Conservation (phyloP, 148 eudicot species). For the Hydrangea macrophylla region DNA sequence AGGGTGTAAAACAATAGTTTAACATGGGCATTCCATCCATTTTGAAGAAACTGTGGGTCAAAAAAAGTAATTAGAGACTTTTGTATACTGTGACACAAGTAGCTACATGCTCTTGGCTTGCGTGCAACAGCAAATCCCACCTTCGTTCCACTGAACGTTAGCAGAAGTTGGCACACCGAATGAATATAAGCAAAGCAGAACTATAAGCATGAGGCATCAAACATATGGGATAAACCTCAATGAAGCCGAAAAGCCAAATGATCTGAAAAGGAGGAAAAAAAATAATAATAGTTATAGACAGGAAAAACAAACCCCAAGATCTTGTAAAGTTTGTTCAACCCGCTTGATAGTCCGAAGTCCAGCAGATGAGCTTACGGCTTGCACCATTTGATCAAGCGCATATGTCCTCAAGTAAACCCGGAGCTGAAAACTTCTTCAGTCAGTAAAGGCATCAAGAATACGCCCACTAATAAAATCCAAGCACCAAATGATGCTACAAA, state of each 20-base stretch:
- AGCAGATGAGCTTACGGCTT: constrained; percentile 91
- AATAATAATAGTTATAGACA: constrained; percentile 10
- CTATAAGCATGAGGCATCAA: too few species aligned
- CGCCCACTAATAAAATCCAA: not conserved
- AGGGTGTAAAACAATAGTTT: too few species aligned
- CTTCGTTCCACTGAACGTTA: too few species aligned
- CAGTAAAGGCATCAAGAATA: constrained; percentile 7
- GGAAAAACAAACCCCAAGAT: constrained; percentile 80
- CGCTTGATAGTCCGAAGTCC: constrained; percentile 94
- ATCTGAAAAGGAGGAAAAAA: not conserved
- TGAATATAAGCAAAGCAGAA: too few species aligned
- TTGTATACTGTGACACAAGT: too few species aligned
- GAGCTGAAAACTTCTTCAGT: constrained; percentile 51
- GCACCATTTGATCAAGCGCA: constrained; percentile 97
- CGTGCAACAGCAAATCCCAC: too few species aligned
- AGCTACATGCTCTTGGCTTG: too few species aligned
- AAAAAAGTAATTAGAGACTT: too few species aligned
- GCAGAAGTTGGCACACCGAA: too few species aligned
- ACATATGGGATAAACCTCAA: too few species aligned
- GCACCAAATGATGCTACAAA: not conserved
- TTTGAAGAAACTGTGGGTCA: too few species aligned
- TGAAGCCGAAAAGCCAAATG: not conserved
- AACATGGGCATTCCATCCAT: too few species aligned
- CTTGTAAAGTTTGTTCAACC: constrained; percentile 94
- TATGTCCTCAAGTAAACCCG: constrained; percentile 86